These are phyloP conservation scores for Blastobotrys serpentis DNA, from an alignment of 1,139 yeast genomes.

Conservation along the genomic window DNA sequence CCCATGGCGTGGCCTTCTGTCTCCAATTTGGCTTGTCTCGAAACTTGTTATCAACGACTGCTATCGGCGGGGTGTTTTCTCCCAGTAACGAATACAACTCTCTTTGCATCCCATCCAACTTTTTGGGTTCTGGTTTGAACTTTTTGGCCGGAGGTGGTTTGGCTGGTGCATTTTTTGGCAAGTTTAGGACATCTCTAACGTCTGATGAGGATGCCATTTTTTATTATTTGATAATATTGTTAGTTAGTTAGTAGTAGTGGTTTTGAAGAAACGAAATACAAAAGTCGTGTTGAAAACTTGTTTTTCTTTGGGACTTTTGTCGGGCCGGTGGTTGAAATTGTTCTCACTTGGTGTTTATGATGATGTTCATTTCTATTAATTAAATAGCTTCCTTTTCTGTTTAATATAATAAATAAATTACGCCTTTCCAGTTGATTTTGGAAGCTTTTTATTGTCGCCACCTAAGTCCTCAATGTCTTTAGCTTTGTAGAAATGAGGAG, in stretches of 20 bases:
- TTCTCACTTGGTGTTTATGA: no score
- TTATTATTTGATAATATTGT: no score
- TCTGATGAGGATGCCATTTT: conserved; percentile 44
- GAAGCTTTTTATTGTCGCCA: conserved; percentile 17
- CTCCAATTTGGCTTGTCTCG: conserved; percentile 64
- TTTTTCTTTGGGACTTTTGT: no score
- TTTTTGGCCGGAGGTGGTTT: conserved; percentile 29
- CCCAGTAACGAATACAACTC: conserved; percentile 87
- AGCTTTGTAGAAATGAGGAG: conserved; percentile 54
- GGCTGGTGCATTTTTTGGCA: conserved; percentile 42
- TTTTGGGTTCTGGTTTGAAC: conserved; percentile 25
- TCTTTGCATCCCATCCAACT: conserved; percentile 75
- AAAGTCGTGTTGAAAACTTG: no score
- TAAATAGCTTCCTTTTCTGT: no score
- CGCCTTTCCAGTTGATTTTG: conserved; percentile 10
- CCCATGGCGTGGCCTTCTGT: conserved; percentile 80
- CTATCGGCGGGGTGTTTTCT: conserved; percentile 86
- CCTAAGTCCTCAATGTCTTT: conserved; percentile 26
- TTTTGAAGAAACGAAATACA: no score
- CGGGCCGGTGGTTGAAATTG: no score
- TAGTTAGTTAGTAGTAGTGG: no score
- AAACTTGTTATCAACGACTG: conserved; percentile 51
- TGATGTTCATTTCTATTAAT: no score
- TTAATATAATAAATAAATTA: not conserved
- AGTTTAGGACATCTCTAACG: conserved; percentile 74